phyloP scores from a whole-genome alignment of 495 filamentous ascomycete genomes.

The Penicillium macrosclerotiorum region DNA sequence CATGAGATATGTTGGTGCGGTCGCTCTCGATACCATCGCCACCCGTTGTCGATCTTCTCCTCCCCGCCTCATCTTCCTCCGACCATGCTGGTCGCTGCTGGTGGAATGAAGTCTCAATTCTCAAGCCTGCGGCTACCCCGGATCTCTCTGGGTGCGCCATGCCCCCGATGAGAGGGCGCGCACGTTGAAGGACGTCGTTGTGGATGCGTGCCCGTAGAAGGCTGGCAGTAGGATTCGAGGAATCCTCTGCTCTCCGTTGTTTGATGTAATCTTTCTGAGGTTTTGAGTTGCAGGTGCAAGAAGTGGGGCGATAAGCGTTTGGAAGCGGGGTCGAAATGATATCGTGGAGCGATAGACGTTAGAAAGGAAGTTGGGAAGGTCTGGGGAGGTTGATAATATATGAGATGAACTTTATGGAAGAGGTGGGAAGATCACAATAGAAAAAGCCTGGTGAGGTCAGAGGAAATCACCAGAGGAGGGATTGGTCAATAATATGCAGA shows the following conservation, averaged over 20 bases:
- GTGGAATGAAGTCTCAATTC: constrained; percentile 43
- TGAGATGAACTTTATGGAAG: too few species aligned
- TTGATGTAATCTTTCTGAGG: constrained; percentile 6
- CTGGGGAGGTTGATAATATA: too few species aligned
- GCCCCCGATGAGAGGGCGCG: constrained; percentile 27
- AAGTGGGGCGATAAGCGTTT: constrained; percentile 25
- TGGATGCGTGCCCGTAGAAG: constrained; percentile 13
- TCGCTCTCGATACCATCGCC: constrained; percentile 47
- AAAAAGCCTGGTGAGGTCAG: constrained; percentile 12
- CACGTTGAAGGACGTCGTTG: constrained; percentile 8
- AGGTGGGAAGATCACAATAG: background rate
- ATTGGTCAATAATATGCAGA: constrained; percentile 14
- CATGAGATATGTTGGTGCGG: constrained; percentile 40
- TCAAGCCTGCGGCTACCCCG: constrained; percentile 39
- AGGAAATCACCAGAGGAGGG: constrained; percentile 13
- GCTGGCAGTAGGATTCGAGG: constrained; percentile 25
- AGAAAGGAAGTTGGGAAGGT: too few species aligned
- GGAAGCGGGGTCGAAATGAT: constrained; percentile 16
- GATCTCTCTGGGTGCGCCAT: constrained; percentile 43
- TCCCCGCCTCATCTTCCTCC: constrained; percentile 21
- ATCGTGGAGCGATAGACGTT: constrained; percentile 3
- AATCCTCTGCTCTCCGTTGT: constrained; percentile 20
- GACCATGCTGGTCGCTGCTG: constrained; percentile 27
- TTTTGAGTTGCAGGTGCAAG: constrained; percentile 6
- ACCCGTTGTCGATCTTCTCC: constrained; percentile 25